Evolutionary conservation across 495 filamentous ascomycete species (phyloP), one percentile per base, ranked within the genome.

Genomic region (Xylaria curta): DNA sequence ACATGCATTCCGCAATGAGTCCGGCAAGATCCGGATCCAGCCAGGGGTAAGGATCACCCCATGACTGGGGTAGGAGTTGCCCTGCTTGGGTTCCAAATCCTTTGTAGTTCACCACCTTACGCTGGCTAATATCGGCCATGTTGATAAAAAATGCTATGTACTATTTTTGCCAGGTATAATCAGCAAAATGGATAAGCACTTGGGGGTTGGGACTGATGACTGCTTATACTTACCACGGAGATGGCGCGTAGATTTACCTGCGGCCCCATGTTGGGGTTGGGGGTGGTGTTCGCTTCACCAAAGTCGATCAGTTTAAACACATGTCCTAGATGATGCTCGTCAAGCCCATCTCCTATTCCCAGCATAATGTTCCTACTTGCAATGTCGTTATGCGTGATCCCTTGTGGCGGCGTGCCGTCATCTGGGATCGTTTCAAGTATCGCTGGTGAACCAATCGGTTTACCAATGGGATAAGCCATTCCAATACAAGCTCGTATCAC

Each of bases 401-500:
- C 26, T 40, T 33, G 28, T 17, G 63, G 44, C 12, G 46, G 63
- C 4, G 38, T 65, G 26, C 62, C 42, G 9, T 66, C 63, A 4
- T 12, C 36, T 38, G 63, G 44, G 63, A 51, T 33, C 24, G 46
- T 66, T 17, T 66, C 63, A 26, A 66, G 46, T 36, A 53, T 53
- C 4, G 47, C 4, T 36, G 15, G 15, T 53, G 44, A 38, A n/a
- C 47, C 46, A n/a, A 66, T 53, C 15, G 63, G 63, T 8, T 12
- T 24, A 53, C 46, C 26, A 53, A 66, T 53, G 49, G 63, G 63
- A 66, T 66, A 66, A 9, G 63, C 63, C 63, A 66, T 66, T 53
- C 63, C 63, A 36, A 66, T 66, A 40, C 63, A 66, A 10, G 63
- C 63, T 53, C 63, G 63, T 36, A 66, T 66, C n/a, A 66, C 63